A percentile compares a stretch with the other conserved stretches of the same genome.
Evolutionary conservation across 257 asterid species (phyloP).

Genomic region (Primulina tabacum): DNA sequence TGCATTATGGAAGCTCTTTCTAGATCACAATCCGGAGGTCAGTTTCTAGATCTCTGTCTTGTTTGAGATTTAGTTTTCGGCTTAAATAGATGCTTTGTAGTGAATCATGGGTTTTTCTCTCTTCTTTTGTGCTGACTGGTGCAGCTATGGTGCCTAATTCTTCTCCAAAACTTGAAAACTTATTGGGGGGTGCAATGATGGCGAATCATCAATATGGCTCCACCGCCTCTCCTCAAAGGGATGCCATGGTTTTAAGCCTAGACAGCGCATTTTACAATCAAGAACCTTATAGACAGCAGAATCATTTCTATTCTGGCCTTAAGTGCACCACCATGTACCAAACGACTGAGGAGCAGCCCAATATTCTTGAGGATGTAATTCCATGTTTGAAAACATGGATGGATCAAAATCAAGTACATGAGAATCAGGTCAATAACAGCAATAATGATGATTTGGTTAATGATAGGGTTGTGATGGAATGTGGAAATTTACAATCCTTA

Average conservation of each 20-base stretch:
- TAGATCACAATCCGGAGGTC: slow-evolving; percentile 59
- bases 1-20: slow-evolving; percentile 79
- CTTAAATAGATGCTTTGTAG: not conserved
- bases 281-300: slow-evolving; percentile 31
- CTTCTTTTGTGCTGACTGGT: not conserved
- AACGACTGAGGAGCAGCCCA: slow-evolving; percentile 23
- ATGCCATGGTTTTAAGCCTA: slow-evolving; percentile 46
- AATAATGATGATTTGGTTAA: slow-evolving; percentile 14
- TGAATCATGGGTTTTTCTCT: not conserved
- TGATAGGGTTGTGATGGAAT: slow-evolving; percentile 30
- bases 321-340: slow-evolving; percentile 46
- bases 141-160: slow-evolving; percentile 42
- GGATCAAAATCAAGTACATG: slow-evolving; percentile 39
- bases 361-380: slow-evolving; percentile 39
- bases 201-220: slow-evolving; percentile 35
- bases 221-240: slow-evolving; percentile 29
- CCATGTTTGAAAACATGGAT: slow-evolving; percentile 52
- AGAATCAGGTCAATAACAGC: slow-evolving; percentile 28
- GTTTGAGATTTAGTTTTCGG: not conserved
- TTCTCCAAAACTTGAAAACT: slow-evolving; percentile 79
- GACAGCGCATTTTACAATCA: slow-evolving; percentile 54
- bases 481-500: slow-evolving; percentile 50
- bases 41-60: not conserved
- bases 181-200: slow-evolving; percentile 66
- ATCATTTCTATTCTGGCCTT: slow-evolving; percentile 38